Base-by-base conservation (phyloP, 331 rosid genomes). In the Malus hybrid region DNA sequence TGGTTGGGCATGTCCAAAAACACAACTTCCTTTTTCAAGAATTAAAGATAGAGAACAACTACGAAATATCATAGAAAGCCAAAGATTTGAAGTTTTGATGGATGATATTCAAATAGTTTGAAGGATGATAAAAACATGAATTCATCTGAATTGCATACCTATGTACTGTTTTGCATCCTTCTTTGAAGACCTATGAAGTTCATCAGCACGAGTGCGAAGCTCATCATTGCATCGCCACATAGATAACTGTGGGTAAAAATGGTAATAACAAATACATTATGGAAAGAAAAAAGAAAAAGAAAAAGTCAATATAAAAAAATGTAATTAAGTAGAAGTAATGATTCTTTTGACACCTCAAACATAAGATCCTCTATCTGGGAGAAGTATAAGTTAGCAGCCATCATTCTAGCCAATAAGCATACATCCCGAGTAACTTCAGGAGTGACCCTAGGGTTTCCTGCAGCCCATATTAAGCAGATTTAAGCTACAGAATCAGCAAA, bases 351-450 rank as follows among this genome's bases (percentile, higher is more conserved):
- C 88, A 92, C 99, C 99, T 95, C 99, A 73, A 95, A 95, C 99
- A 95, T 95, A 60, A 95, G 99, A 90, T 95, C 98, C 83, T 95
- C 99, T 61, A 95, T 95, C 77, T 95, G 98, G 84, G 99, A 92
- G 86, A 95, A 95, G 82, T 95, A 95, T 83, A 95, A 82, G 81
- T 95, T 95, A 70, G 98, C 96, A 82, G 98, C 99, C 99, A 95
- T 95, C 99, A 95, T 92, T 87, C 99, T 89, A 56, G 99, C 99
- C 80, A 95, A 82, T 82, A 95, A 88, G 83, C 99, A 95, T n/a
- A 95, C 99, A 70, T 95, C 99, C 84, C 99, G 85, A 61, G 99
- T 95, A 76, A 95, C 99, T 84, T 95, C 99, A 42, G 99, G 99
- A 12, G 98, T 95, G 64, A 95, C 99, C 90, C 99, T 87, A 32